Evolutionary conservation across 495 filamentous ascomycete genomes (phyloP), one percentile per base, ranked within the genome.

Genomic region (Tuber melanosporum): DNA sequence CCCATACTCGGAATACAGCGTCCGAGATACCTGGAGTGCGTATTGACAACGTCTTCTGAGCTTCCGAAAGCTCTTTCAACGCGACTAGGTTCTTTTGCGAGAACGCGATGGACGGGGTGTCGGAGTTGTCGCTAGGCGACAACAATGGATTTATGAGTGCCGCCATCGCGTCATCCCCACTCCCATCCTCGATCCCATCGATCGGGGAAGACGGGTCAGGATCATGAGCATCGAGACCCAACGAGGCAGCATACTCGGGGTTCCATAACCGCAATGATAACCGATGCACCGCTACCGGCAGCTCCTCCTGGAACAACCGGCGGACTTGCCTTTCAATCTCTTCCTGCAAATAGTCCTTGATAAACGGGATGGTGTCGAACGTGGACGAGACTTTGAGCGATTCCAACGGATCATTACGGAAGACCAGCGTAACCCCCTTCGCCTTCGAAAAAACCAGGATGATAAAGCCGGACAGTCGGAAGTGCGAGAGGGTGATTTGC

Each of bases 351-450:
- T 98, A 99, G 83, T 98, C 95, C 75, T 95, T 91, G 74, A 99
- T 95, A 80, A 98, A 99, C 15, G 95, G 95, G 81, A 99, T 99
- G 17, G 95, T 97, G 86, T 99, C 95, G 84, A 98, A 99, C 42
- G 95, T 99, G 75, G 94, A 97, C 3, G 95, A 98, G 77, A 99
- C 95, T 86, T 98, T 98, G 78, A 99, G 90, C 20, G 94, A 97
- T 82, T 99, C 95, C 73, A 99, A 90, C 3, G 95, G 95, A 85
- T 99, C 95, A 88, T 99, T 98, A 79, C 95, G 92, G 81, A 99
- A 99, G 8, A 99, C 95, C 49, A 99, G 87, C 0, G 95, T 99
- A 71, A 99, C 88, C 12, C 95, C 95, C 84, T 99, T 99, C 84
- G 97, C 94, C 82, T 92, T 93, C 12, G 94, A 97, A 85, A 98